Percentiles rank a stretch among this genome's conserved stretches.
phyloP scores from a whole-genome alignment of 306 rosid genomes.

The Coriaria nepalensis region DNA sequence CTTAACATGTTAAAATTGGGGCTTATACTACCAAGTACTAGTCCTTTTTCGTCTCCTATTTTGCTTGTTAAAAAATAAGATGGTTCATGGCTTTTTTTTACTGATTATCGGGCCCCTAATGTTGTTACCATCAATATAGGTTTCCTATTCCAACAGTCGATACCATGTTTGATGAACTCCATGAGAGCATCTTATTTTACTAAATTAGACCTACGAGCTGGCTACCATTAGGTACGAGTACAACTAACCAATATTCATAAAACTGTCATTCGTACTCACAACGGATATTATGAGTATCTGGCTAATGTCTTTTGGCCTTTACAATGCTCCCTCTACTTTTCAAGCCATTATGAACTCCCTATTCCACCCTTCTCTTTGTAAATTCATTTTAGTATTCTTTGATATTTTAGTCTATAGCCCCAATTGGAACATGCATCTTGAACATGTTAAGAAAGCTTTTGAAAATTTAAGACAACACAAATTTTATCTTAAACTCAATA shows the following conservation, averaged over 20 bases:
- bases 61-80: not conserved
- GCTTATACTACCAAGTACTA: not conserved
- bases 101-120: too few relatives aligned
- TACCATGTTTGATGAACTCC: too few relatives aligned
- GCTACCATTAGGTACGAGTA: slow-evolving; percentile 5
- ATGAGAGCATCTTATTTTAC: slow-evolving; percentile 2
- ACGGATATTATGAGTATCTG: slow-evolving; percentile 6
- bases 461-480: not conserved
- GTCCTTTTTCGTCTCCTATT: not conserved
- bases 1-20: not conserved
- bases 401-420: slow-evolving; percentile 6
- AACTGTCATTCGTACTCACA: slow-evolving; percentile 1
- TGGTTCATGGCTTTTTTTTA: not conserved
- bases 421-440: not conserved
- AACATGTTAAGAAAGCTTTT: not conserved
- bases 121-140: not conserved
- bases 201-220: not conserved
- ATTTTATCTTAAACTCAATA: slow-evolving; percentile 1
- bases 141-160: too few relatives aligned
- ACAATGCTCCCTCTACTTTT: slow-evolving; percentile 4
- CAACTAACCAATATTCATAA: not conserved
- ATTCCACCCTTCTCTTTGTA: not conserved
- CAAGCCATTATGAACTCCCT: too few relatives aligned
- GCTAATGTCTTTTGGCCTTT: slow-evolving; percentile 1
- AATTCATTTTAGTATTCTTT: slow-evolving; percentile 3